Evolutionary conservation across 192 early-diverging fungal species (phyloP).

Genomic region (Anaeromyces robustus): DNA sequence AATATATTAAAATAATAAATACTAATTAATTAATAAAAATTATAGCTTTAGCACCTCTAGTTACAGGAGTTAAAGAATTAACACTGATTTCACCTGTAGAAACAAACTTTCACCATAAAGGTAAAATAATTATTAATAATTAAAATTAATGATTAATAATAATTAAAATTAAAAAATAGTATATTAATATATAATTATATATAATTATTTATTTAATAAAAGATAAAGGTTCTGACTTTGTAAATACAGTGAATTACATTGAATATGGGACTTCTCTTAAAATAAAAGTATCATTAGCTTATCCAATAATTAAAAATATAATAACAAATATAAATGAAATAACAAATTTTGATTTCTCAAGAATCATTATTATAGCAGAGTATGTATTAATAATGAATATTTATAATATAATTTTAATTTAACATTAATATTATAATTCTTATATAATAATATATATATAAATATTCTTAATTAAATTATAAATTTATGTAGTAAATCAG

Average conservation of each 20-base stretch:
- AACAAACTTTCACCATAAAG: neutral
- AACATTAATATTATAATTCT: too few relatives aligned
- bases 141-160: too few relatives aligned
- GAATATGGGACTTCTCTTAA: neutral
- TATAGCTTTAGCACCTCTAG: neutral
- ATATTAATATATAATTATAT: too few relatives aligned
- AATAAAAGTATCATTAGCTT: neutral
- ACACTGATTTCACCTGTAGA: neutral
- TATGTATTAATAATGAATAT: neutral
- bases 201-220: neutral
- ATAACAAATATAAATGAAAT: neutral
- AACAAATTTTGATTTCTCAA: neutral
- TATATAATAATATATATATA: too few relatives aligned
- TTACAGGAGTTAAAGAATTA: neutral
- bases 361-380: neutral
- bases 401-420: too few relatives aligned
- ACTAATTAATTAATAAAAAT: too few relatives aligned
- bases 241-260: neutral
- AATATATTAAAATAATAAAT: too few relatives aligned
- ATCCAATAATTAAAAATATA: neutral
- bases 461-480: too few relatives aligned
- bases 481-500: neutral
- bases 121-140: neutral
- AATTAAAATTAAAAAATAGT: too few relatives aligned
- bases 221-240: neutral